Evolutionary conservation across 2,329 filamentous ascomycete species (phyloP), one percentile per base, ranked within the genome.

Genomic region (Nectriaceae sp.): DNA sequence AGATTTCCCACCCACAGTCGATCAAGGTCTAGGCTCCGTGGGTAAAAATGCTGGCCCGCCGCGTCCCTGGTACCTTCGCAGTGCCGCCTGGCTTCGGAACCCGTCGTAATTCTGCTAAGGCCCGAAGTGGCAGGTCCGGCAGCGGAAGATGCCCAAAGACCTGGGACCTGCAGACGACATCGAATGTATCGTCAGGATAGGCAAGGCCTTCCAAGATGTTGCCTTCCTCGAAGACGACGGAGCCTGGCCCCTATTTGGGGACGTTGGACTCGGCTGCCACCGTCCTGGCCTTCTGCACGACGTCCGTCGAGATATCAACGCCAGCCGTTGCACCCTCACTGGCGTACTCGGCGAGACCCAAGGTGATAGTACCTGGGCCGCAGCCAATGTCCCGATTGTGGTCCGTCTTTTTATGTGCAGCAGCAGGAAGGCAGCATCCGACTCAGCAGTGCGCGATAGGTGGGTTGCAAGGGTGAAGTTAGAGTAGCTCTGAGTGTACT

Each of bases 281-380:
- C 21, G 16, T 21, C 37, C 21, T 39, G 8, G 37, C 37, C 37
- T 39, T 39, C 37, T 39, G 5, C 37, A 39, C 13, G 8, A 39
- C 37, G 18, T 20, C 37, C 5, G 37, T n/a, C 20, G 37, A 39
- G 37, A 39, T 20, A 21, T 39, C 37, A 10, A 74, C 47, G 11
- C 71, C 67, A 0, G 52, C 52, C 0, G 3, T 47, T 53, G 1
- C 49, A 26, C 73, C 74, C 19, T 68, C 42, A 4, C 64, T 61
- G 1, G 69, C 70, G 37, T 66, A 57, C n/a, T 62, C 57, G 38
- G 65, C 67, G 21, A 78, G 63, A 26, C 70, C 70, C 0, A 65
- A 64, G 11, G 74, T 75, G 61, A 79, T 78, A 40, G 71, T 75
- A 4, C 75, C 76, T 0, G 76, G 73, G 0, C 76, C 76, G 58